Evolutionary conservation across 108 stramenopile genomes (phyloP).

Genomic region (Cyclotella atomus): DNA sequence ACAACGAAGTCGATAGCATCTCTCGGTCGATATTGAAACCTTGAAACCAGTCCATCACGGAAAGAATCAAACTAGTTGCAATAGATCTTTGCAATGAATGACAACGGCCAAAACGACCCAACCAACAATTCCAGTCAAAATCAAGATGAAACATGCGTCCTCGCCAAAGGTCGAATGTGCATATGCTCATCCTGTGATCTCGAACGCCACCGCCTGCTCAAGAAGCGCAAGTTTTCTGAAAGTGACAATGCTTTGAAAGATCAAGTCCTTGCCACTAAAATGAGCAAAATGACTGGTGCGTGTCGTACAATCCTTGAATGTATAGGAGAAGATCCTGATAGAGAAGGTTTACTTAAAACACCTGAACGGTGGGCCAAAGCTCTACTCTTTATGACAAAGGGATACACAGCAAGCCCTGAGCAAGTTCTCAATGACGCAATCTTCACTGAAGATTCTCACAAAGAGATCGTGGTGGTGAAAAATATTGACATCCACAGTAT

Average conservation of each 20-base stretch:
- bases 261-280: conserved; percentile 19
- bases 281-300: conserved; percentile 83
- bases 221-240: conserved; percentile 4
- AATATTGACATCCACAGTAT: conserved; percentile 96
- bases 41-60: too few relatives aligned
- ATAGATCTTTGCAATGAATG: not conserved
- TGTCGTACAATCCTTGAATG: conserved; percentile 93
- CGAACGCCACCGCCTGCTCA: not conserved
- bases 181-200: conserved; percentile 8
- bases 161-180: conserved; percentile 15
- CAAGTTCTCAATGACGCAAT: conserved; percentile 92
- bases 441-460: conserved; percentile 89
- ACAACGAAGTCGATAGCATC: too few relatives aligned
- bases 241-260: not conserved
- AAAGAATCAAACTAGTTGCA: too few relatives aligned
- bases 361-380: conserved; percentile 96
- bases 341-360: conserved; percentile 94
- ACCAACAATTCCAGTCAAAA: not conserved
- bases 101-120: not conserved
- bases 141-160: conserved; percentile 11
- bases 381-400: conserved; percentile 90
- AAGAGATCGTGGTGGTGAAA: conserved; percentile 96
- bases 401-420: conserved; percentile 77
- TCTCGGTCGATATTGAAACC: too few relatives aligned
- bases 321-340: conserved; percentile 94